Evolutionary conservation across 352 stramenopile genomes (phyloP).

Genomic region (Phytophthora sp.): DNA sequence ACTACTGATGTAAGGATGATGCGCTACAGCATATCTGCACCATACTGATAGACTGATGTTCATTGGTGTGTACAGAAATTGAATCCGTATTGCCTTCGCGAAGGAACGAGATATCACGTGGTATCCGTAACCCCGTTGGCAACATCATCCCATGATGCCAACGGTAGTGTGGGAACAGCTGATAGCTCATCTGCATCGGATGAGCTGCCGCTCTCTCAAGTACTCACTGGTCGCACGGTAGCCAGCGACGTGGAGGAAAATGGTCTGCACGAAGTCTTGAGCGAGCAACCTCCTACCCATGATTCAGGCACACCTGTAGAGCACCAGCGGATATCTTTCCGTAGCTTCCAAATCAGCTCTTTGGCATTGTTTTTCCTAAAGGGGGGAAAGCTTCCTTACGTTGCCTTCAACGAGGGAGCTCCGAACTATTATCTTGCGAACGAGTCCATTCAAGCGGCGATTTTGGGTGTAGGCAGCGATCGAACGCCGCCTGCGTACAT

Average conservation of each 20-base stretch:
- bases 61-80: slow-evolving; percentile 27
- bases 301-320: slow-evolving; percentile 28
- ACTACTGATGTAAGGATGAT: slow-evolving; percentile 47
- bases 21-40: background rate
- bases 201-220: slow-evolving; percentile 69
- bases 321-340: slow-evolving; percentile 81
- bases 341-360: slow-evolving; percentile 83
- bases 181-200: slow-evolving; percentile 45
- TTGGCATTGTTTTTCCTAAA: slow-evolving; percentile 83
- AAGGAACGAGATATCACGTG: slow-evolving; percentile 77
- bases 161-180: slow-evolving; percentile 27
- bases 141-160: slow-evolving; percentile 45
- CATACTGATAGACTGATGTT: slow-evolving; percentile 1
- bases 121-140: slow-evolving; percentile 72
- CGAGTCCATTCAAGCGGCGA: slow-evolving; percentile 78
- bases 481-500: slow-evolving; percentile 77
- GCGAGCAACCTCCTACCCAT: slow-evolving; percentile 12
- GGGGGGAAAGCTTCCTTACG: slow-evolving; percentile 75
- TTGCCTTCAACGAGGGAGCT: slow-evolving; percentile 83
- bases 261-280: slow-evolving; percentile 30
- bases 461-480: slow-evolving; percentile 56
- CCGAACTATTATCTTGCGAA: slow-evolving; percentile 83
- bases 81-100: slow-evolving; percentile 75
- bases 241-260: slow-evolving; percentile 35
- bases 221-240: slow-evolving; percentile 55